Percentiles rank a stretch among this genome's conserved stretches.
Conservation (phyloP, 106 monocot species). For the Phalaenopsis aphrodite region DNA sequence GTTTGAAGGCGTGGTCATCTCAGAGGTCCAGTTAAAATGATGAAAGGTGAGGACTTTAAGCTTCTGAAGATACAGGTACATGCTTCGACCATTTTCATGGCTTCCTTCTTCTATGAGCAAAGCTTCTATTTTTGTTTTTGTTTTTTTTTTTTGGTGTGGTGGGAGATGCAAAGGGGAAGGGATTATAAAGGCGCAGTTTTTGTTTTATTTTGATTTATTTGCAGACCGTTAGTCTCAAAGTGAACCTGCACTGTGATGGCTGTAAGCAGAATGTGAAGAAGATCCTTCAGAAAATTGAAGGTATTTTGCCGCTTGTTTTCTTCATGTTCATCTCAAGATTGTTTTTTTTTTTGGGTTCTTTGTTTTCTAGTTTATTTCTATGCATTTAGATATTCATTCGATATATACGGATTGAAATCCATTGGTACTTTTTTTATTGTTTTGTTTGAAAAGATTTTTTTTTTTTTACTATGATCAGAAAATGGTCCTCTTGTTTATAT, state of each 20-base stretch:
- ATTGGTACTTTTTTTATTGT: no score
- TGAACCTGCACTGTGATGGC: conserved; percentile 32
- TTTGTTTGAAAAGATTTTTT: no score
- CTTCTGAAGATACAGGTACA: conserved; percentile 28
- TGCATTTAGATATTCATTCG: no score
- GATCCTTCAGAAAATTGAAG: conserved; percentile 29
- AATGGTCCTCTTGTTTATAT: no score
- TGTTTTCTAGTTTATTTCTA: no score
- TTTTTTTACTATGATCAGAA: no score
- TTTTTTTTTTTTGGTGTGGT: no score
- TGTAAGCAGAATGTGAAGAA: conserved; percentile 35
- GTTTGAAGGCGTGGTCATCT: no score
- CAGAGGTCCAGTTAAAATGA: conserved; percentile 9
- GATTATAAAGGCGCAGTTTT: neutral
- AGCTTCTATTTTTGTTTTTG: neutral
- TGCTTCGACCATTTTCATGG: neutral
- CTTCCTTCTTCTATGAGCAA: neutral
- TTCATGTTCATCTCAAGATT: neutral
- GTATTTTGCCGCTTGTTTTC: conserved; percentile 7
- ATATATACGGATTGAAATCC: no score
- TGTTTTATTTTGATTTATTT: neutral
- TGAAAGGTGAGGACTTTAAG: conserved; percentile 26
- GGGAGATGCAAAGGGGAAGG: neutral
- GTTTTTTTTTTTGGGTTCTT: no score
- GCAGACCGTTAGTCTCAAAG: conserved; percentile 26